phyloP scores from a whole-genome alignment of 306 rosid species.

The Fragaria vesca region DNA sequence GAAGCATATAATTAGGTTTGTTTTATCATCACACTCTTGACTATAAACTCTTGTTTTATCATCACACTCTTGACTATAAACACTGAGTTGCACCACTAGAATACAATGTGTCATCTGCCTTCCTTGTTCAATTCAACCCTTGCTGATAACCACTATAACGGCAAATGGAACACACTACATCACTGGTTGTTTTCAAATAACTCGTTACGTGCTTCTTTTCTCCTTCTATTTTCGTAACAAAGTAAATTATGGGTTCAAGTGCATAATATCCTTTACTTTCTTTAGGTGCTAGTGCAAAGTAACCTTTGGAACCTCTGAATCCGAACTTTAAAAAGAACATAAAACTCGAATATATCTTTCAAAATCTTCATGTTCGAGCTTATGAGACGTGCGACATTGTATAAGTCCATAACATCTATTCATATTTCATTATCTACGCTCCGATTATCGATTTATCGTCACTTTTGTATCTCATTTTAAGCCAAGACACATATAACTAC shows the following conservation, averaged over 20 bases:
- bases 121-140: neutral
- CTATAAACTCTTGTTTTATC: neutral
- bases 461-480: too few relatives aligned
- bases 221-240: neutral
- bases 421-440: too few relatives aligned
- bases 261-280: neutral
- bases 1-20: neutral
- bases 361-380: too few relatives aligned
- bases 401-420: too few relatives aligned
- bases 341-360: too few relatives aligned
- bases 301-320: neutral
- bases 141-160: neutral
- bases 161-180: neutral
- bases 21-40: conserved; percentile 4
- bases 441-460: too few relatives aligned
- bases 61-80: neutral
- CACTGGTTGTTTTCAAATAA: neutral
- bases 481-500: neutral
- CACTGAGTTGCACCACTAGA: neutral
- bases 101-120: neutral
- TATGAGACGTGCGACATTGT: too few relatives aligned
- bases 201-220: neutral
- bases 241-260: too few relatives aligned
- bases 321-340: neutral
- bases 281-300: neutral